Base-by-base conservation (phyloP, 2,329 filamentous ascomycete genomes). In the Aspergillus aculeatinus region DNA sequence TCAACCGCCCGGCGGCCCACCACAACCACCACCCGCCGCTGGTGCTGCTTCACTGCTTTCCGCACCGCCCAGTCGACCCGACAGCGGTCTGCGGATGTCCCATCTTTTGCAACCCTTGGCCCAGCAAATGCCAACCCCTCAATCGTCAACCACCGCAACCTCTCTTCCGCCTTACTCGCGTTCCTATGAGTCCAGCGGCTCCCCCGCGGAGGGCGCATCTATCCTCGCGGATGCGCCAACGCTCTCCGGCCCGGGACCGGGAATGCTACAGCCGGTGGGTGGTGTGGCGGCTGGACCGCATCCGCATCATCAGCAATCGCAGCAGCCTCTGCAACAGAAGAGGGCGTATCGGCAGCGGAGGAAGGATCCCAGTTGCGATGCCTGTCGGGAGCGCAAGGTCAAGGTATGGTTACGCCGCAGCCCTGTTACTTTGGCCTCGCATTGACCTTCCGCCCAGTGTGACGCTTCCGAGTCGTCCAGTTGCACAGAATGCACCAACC, bases 311-410 rank as follows among this genome's bases (percentile, higher is more conserved):
- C 74, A 85, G 65, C 88, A 90, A 67, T 87, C 82, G 70, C 74
- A 82, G 70, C 75, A 85, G 65, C 89, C 90, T 68, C 85, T 89
- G 33, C 92, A 74, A 51, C 74, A 96, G 75, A 98, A 98, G 76
- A 84, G 95, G 72, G 94, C 95, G 2, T 99, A 98, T 79, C 87
- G 95, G 25, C 95, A 99, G 75, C 84, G 95, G 66, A 86, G 95
- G 67, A 99, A 99, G 74, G 95, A 99, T 70, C 95, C 95, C 1
- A 98, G 92, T 72, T 99, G 95, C 76, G 95, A 99, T 80, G 95
- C 95, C 54, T 99, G 95, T 74, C 86, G 95, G 61, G 95, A 99
- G 72, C 83, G 86, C 51, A 89, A 89, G 77, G 86, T 88, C 65
- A 88, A 88, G 79, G 83, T 85, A 73, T 62, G 44, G 51, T 50